Evolutionary conservation across 2,329 filamentous ascomycete genomes (phyloP).

Genomic region (Diaporthe helianthi): DNA sequence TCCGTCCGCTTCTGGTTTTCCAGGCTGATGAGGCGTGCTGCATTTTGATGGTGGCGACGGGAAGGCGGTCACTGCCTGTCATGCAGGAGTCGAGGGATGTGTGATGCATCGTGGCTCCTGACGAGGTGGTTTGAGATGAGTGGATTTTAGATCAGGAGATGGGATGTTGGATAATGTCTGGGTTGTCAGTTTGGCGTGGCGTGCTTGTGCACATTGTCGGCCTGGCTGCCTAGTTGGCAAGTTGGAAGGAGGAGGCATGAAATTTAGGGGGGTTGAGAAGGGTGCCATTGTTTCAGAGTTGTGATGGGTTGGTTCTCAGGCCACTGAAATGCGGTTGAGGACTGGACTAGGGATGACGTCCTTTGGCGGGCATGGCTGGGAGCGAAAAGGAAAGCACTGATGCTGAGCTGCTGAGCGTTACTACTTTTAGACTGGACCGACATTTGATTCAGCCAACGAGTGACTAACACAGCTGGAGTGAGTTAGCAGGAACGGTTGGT

Average conservation of each 20-base stretch:
- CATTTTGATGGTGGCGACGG: not conserved
- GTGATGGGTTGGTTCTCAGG: slow-evolving; percentile 28
- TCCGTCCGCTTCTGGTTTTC: not conserved
- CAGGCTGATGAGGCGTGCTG: not conserved
- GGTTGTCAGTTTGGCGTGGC: slow-evolving; percentile 4
- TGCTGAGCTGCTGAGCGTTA: slow-evolving; percentile 16
- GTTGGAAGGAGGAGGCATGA: slow-evolving; percentile 29
- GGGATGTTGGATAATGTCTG: slow-evolving; percentile 20
- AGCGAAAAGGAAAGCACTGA: slow-evolving; percentile 4
- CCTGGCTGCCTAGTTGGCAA: not conserved
- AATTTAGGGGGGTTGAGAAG: slow-evolving; percentile 30
- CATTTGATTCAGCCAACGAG: not conserved
- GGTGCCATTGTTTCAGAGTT: slow-evolving; percentile 33
- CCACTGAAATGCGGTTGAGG: not conserved
- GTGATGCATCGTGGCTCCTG: slow-evolving; percentile 14
- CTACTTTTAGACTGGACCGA: slow-evolving; percentile 17
- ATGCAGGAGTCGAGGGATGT: not conserved
- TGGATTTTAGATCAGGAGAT: slow-evolving; percentile 31
- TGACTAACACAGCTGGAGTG: not conserved
- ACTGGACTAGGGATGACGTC: slow-evolving; percentile 3
- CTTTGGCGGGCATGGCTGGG: not conserved
- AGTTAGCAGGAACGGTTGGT: not conserved
- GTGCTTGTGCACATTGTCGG: not conserved
- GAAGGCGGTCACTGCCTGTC: not conserved
- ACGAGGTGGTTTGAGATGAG: slow-evolving; percentile 25